Conservation (phyloP, 192 early-diverging fungal species). For the Gryganskiella cystojenkinii region DNA sequence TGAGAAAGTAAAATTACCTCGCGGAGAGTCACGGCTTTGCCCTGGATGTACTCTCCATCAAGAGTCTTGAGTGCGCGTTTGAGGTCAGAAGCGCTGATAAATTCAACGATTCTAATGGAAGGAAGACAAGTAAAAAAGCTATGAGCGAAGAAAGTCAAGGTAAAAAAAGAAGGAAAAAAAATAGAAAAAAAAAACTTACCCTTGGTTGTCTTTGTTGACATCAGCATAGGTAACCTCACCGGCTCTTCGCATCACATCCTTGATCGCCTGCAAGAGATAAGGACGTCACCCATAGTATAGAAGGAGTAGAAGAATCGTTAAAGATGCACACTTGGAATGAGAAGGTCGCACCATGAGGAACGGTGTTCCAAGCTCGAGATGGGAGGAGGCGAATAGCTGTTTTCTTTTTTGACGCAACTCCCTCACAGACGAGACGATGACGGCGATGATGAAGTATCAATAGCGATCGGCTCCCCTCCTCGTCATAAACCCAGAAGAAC, state of each 20-base stretch:
- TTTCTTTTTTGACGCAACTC: too few relatives aligned
- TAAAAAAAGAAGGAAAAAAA: not conserved
- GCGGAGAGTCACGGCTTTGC: slow-evolving; percentile 71
- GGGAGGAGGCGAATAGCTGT: slow-evolving; percentile 25
- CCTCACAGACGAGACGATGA: too few relatives aligned
- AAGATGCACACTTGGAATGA: too few relatives aligned
- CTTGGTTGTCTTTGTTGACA: slow-evolving; percentile 85
- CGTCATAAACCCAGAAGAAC: too few relatives aligned
- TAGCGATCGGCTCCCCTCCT: too few relatives aligned
- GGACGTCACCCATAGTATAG: not conserved
- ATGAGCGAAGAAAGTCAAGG: not conserved
- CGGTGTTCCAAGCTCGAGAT: too few relatives aligned
- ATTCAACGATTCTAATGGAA: slow-evolving; percentile 86
- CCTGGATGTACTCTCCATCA: slow-evolving; percentile 77
- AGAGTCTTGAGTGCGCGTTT: slow-evolving; percentile 86
- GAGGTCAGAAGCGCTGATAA: slow-evolving; percentile 77
- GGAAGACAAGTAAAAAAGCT: not conserved
- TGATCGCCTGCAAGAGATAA: slow-evolving; percentile 79
- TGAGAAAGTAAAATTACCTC: slow-evolving; percentile 72
- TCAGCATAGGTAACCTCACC: slow-evolving; percentile 95
- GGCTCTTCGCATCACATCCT: slow-evolving; percentile 94
- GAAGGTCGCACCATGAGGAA: too few relatives aligned
- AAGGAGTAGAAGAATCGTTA: not conserved
- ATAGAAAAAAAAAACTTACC: slow-evolving; percentile 57
- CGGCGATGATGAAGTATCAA: too few relatives aligned